Percentiles rank a stretch among this genome's conserved stretches.
Evolutionary conservation across 1,284 basidiomycete species (phyloP).

Genomic region (Entoloma clypeatum): DNA sequence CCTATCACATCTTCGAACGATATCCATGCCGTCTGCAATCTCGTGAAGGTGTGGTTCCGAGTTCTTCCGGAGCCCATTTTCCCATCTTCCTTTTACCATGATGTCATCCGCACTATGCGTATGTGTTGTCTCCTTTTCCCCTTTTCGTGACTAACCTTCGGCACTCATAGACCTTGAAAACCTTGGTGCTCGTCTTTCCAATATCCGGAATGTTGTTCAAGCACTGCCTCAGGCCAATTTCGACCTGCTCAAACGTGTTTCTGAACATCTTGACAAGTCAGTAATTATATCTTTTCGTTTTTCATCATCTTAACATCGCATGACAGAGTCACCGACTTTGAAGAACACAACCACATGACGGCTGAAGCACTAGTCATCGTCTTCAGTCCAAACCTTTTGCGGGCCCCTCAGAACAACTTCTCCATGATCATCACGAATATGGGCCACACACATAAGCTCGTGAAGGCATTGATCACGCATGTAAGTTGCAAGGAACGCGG

Average conservation of each 20-base stretch:
- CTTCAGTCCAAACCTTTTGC: slow-evolving; percentile 74
- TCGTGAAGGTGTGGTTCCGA: slow-evolving; percentile 82
- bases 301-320: slow-evolving; percentile 9
- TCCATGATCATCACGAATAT: slow-evolving; percentile 73
- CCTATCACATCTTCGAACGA: slow-evolving; percentile 60
- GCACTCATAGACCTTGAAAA: slow-evolving; percentile 53
- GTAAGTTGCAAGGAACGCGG: slow-evolving; percentile 41
- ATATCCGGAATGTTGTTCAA: slow-evolving; percentile 64
- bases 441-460: slow-evolving; percentile 68
- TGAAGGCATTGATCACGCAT: slow-evolving; percentile 75
- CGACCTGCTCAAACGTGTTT: slow-evolving; percentile 67
- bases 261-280: slow-evolving; percentile 79
- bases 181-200: slow-evolving; percentile 60
- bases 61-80: slow-evolving; percentile 75
- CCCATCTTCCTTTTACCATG: slow-evolving; percentile 62
- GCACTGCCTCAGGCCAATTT: slow-evolving; percentile 68
- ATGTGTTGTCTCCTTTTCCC: slow-evolving; percentile 24
- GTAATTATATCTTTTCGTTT: slow-evolving; percentile 22
- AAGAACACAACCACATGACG: slow-evolving; percentile 84
- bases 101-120: slow-evolving; percentile 70
- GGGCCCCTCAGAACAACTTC: slow-evolving; percentile 70
- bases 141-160: slow-evolving; percentile 7
- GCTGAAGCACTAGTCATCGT: slow-evolving; percentile 78
- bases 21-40: slow-evolving; percentile 76
- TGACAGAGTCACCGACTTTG: slow-evolving; percentile 76